Evolutionary conservation across 2,329 filamentous ascomycete genomes (phyloP), one percentile per base, ranked within the genome.

Genomic region (Fusarium miscanthi): DNA sequence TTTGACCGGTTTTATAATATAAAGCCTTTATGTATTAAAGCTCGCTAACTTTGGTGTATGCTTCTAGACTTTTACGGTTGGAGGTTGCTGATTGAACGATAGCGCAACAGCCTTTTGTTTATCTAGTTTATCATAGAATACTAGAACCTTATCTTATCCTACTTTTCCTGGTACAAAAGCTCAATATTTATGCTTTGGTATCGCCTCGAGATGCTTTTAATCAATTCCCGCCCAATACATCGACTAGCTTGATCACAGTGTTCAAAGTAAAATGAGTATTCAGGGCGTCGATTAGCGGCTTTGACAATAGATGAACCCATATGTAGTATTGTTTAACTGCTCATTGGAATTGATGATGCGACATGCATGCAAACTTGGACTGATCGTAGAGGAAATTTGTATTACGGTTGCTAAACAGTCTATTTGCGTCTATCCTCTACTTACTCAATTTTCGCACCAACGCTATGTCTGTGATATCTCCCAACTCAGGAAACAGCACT

Each of bases 401-500:
- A 17, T 17, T 13, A 8, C 8, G 0, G 16, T 27, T 30, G 17
- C 17, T 16, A 14, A 25, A 35, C 8, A 8, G 14, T 35, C 30
- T 49, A 25, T 27, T 27, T 27, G 27, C 27, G 6, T 27, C 27
- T 8, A 27, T 6, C 27, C 27, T 27, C 27, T 27, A 27, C 27
- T 8, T 7, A 27, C 27, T 6, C 6, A 5, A 5, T 8, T 27
- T 27, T 27, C 27, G 6, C 27, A 27, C 62, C 19, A 66, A 31
- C 4, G 45, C 63, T 14, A 60, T 67, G 5, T 62, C 64, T 19
- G 52, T 66, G 3, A 66, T 21, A 37, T 52, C 35, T 2, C 52
- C 62, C 17, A 60, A n/a, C 33, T 66, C 53, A 0, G 40, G 35
- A 27, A 61, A 61, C 40, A 53, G 6, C 5, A 67, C 40, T 27